Evolutionary conservation across 2,329 filamentous ascomycete genomes (phyloP).

Genomic region (Coleophoma eucalyptorum): DNA sequence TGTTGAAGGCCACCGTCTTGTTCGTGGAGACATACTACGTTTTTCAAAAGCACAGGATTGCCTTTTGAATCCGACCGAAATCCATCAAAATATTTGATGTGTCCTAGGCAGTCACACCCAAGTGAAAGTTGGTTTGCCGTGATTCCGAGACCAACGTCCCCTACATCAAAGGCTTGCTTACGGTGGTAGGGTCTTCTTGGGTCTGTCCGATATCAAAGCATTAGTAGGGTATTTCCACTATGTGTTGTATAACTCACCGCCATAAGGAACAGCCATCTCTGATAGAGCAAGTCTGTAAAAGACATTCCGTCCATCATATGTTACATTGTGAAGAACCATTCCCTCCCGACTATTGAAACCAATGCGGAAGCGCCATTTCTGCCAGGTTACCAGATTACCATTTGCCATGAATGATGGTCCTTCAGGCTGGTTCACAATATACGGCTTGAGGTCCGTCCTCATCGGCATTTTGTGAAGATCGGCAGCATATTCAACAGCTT

Average conservation of each 20-base stretch:
- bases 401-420: slow-evolving; percentile 53
- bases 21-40: slow-evolving; percentile 67
- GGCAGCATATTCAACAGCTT: slow-evolving; percentile 16
- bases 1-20: slow-evolving; percentile 64
- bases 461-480: background rate
- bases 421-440: slow-evolving; percentile 60
- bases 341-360: slow-evolving; percentile 59
- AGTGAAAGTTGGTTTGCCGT: slow-evolving; percentile 64
- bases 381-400: slow-evolving; percentile 40
- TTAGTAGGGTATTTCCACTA: too few relatives aligned
- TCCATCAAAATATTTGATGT: slow-evolving; percentile 43
- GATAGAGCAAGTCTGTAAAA: slow-evolving; percentile 54
- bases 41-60: slow-evolving; percentile 54
- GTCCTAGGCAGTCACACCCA: slow-evolving; percentile 66
- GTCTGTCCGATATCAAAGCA: slow-evolving; percentile 22
- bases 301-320: slow-evolving; percentile 54
- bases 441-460: slow-evolving; percentile 47
- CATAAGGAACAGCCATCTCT: slow-evolving; percentile 64
- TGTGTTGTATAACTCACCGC: slow-evolving; percentile 23
- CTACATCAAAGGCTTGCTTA: slow-evolving; percentile 68
- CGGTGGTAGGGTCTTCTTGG: slow-evolving; percentile 58
- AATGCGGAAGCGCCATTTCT: slow-evolving; percentile 61
- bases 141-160: slow-evolving; percentile 61
- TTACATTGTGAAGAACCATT: slow-evolving; percentile 55
- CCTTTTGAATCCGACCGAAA: slow-evolving; percentile 29